Evolutionary conservation across 2,329 filamentous ascomycete species (phyloP).

Genomic region (Didymella glomerata): DNA sequence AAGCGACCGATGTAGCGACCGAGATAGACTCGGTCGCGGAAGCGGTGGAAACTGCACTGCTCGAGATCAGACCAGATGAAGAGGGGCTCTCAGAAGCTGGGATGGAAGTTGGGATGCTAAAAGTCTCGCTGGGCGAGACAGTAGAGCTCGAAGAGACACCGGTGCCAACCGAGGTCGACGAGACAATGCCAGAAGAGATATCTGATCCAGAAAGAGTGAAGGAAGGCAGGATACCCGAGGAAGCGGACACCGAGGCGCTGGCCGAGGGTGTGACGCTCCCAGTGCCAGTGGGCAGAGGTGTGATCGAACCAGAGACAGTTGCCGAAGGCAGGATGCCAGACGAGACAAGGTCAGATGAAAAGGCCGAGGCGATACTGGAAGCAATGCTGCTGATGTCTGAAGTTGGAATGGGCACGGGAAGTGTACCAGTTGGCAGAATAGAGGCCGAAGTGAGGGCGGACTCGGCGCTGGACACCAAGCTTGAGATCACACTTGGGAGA

Average conservation of each 20-base stretch:
- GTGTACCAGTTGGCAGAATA: conserved; percentile 26
- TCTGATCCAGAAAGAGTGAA: conserved; percentile 23
- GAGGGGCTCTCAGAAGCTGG: conserved; percentile 31
- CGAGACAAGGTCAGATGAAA: conserved; percentile 19
- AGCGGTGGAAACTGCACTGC: conserved; percentile 6
- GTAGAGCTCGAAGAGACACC: conserved; percentile 15
- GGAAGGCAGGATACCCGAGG: conserved; percentile 24
- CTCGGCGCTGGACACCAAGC: conserved; percentile 28
- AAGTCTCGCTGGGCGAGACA: conserved; percentile 17
- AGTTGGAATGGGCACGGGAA: conserved; percentile 24
- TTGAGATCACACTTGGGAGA: conserved; percentile 30
- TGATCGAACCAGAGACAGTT: conserved; percentile 13
- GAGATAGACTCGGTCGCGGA: conserved; percentile 13
- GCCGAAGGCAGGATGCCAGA: conserved; percentile 24
- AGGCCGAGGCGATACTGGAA: conserved; percentile 25
- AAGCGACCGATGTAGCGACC: conserved; percentile 1
- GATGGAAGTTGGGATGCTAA: conserved; percentile 32
- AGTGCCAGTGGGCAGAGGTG: conserved; percentile 14
- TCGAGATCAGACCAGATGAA: conserved; percentile 14
- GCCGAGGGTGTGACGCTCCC: conserved; percentile 10
- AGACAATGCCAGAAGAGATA: conserved; percentile 15
- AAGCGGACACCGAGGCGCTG: conserved; percentile 18
- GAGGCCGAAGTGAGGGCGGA: conserved; percentile 21
- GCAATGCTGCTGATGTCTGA: conserved; percentile 24
- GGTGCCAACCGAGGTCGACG: conserved; percentile 14